phyloP scores from a whole-genome alignment of 306 rosid genomes.

The Notholithocarpus densiflorus region DNA sequence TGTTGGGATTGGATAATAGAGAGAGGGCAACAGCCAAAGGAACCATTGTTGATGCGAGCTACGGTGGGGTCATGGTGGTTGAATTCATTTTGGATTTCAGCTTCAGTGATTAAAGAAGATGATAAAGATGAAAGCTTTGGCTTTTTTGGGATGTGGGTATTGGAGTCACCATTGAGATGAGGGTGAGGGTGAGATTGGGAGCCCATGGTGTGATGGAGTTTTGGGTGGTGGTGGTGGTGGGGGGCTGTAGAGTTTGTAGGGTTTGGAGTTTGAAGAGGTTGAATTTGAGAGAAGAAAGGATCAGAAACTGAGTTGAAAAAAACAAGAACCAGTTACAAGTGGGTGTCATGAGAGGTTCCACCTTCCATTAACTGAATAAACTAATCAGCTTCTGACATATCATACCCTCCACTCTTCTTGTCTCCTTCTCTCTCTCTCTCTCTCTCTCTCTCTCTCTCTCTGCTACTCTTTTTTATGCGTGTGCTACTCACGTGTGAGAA shows the following conservation, averaged over 20 bases:
- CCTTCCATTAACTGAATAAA: no score
- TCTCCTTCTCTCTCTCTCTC: no score
- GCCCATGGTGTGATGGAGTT: conserved; percentile 31
- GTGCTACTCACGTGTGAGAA: no score
- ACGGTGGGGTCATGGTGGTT: conserved; percentile 67
- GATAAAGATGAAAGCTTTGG: conserved; percentile 36
- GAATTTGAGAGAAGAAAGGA: background rate
- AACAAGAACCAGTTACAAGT: background rate
- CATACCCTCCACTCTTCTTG: no score
- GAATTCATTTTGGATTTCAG: conserved; percentile 63
- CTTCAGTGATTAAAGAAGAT: conserved; percentile 39
- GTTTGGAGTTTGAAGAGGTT: background rate
- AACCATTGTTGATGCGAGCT: conserved; percentile 94
- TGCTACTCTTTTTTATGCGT: no score
- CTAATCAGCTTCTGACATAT: no score
- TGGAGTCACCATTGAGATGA: conserved; percentile 53
- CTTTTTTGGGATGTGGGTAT: conserved; percentile 47
- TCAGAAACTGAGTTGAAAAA: background rate
- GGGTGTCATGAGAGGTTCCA: conserved; percentile 10
- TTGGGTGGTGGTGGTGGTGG: conserved; percentile 9
- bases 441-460: no score
- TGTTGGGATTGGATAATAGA: conserved; percentile 65
- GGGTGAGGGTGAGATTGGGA: conserved; percentile 8
- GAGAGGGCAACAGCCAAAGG: conserved; percentile 81
- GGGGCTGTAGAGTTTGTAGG: background rate